Base-by-base conservation (phyloP, 2,329 filamentous ascomycete genomes). In the Alternaria incomplexa region DNA sequence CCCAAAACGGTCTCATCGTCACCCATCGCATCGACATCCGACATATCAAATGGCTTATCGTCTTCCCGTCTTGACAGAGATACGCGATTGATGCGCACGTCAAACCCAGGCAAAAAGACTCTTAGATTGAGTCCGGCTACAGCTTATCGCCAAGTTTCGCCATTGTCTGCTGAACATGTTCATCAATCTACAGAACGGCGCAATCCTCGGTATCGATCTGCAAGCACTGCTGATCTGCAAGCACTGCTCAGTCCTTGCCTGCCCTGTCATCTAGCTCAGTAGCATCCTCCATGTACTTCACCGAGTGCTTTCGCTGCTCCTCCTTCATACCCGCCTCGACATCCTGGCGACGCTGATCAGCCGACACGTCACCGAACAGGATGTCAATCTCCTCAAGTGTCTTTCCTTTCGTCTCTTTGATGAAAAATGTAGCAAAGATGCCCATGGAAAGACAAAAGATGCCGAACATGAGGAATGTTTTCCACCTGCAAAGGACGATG, bases 391-490 rank as follows among this genome's bases (percentile, higher is more conserved):
- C 71, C 63, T 85, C 83, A 5, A 85, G 77, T 3, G 82, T 82
- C 22, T 84, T 77, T 8, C 73, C 71, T 72, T 84, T 85, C 0
- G 80, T 82, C 66, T 84, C 79, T 40, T 83, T 71, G 64, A 79
- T 63, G 53, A 81, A 71, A 72, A 84, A 84, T 67, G 77, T 84
- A 10, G 83, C 79, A 62, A 84, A 85, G 3, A 83, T 76, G 51
- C 61, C 36, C 61, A 83, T 79, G 2, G 79, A 80, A 12, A 81
- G 62, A 7, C 82, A 73, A 73, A 83, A 83, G 59, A 86, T 82
- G 5, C 84, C 84, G 61, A 87, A 81, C 70, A 84, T 83, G 65
- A 83, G 81, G 63, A 80, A 81, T 3, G 80, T 77, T 10, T 81
- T 82, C 64, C 80, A 82, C 6, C 78, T 78, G 79, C 84, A 83